Evolutionary conservation across 2,329 filamentous ascomycete species (phyloP).

Genomic region (Talaromyces sp.): DNA sequence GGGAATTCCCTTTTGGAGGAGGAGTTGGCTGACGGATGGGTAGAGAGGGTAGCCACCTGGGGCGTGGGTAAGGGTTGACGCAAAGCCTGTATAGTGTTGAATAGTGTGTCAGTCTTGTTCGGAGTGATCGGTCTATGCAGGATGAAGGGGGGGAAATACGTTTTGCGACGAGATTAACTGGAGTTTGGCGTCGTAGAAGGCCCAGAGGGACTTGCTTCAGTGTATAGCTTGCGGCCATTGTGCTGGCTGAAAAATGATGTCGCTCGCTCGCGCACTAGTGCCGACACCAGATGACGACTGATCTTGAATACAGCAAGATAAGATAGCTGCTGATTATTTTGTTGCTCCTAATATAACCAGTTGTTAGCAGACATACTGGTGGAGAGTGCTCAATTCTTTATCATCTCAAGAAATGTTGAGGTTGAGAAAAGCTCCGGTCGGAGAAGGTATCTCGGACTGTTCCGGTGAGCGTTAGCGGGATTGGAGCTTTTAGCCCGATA

Average conservation of each 20-base stretch:
- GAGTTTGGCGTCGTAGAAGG: conserved; percentile 33
- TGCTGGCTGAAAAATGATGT: background rate
- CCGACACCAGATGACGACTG: background rate
- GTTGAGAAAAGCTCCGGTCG: conserved; percentile 17
- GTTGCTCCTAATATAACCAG: background rate
- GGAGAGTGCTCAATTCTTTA: background rate
- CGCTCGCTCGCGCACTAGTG: background rate
- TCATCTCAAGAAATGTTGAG: conserved; percentile 9
- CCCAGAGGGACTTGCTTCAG: conserved; percentile 30
- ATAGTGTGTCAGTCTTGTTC: background rate
- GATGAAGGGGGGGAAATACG: conserved; percentile 27
- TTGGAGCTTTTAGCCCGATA: conserved; percentile 24
- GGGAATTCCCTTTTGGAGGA: conserved; percentile 72
- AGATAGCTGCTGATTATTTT: background rate
- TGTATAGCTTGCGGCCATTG: conserved; percentile 33
- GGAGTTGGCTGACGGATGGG: conserved; percentile 76
- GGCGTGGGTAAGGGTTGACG: conserved; percentile 35
- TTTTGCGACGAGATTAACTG: conserved; percentile 24
- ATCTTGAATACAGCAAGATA: background rate
- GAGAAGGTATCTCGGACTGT: conserved; percentile 12
- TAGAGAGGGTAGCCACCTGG: conserved; percentile 45
- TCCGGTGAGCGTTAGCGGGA: conserved; percentile 31
- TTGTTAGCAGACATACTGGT: background rate
- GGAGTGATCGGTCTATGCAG: background rate
- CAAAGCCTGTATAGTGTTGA: conserved; percentile 25